These are phyloP conservation scores for Termitomyces sp. DNA, from an alignment of 768 basidiomycete species.

Conservation along the genomic window DNA sequence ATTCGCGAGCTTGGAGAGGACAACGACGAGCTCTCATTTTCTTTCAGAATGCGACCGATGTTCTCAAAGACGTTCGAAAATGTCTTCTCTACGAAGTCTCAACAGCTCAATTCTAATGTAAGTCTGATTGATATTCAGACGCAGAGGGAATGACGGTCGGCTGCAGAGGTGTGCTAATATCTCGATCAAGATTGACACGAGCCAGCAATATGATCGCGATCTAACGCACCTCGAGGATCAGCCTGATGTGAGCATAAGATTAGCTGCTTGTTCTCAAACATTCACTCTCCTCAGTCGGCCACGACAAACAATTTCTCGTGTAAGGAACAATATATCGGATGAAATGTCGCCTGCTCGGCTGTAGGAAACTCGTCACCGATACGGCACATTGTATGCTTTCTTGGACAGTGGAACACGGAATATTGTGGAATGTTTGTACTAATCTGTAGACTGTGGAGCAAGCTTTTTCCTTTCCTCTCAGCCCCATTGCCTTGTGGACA, in stretches of 20 bases:
- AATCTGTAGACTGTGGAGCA: slow-evolving; percentile 1
- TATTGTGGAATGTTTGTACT: slow-evolving; percentile 10
- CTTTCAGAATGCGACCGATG: slow-evolving; percentile 29
- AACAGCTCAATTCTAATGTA: slow-evolving; percentile 28
- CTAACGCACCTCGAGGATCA: slow-evolving; percentile 12
- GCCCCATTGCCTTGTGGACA: neutral
- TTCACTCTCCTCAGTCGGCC: slow-evolving; percentile 9
- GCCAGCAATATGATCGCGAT: slow-evolving; percentile 43
- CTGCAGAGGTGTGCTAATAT: slow-evolving; percentile 42
- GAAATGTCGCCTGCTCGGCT: neutral
- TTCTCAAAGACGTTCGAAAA: slow-evolving; percentile 20
- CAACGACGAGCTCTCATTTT: slow-evolving; percentile 41
- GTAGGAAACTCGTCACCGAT: neutral
- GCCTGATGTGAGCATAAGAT: slow-evolving; percentile 11
- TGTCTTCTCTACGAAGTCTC: slow-evolving; percentile 13
- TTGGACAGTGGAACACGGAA: slow-evolving; percentile 1
- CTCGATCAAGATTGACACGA: slow-evolving; percentile 63
- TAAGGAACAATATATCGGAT: slow-evolving; percentile 8
- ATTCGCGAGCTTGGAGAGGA: slow-evolving; percentile 39
- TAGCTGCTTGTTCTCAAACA: neutral
- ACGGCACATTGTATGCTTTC: neutral
- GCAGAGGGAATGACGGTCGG: slow-evolving; percentile 1
- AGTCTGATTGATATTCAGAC: slow-evolving; percentile 1
- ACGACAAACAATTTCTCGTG: slow-evolving; percentile 12
- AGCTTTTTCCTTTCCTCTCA: neutral